Evolutionary conservation across 2,329 filamentous ascomycete species (phyloP).

Genomic region (Exophiala calicioides): DNA sequence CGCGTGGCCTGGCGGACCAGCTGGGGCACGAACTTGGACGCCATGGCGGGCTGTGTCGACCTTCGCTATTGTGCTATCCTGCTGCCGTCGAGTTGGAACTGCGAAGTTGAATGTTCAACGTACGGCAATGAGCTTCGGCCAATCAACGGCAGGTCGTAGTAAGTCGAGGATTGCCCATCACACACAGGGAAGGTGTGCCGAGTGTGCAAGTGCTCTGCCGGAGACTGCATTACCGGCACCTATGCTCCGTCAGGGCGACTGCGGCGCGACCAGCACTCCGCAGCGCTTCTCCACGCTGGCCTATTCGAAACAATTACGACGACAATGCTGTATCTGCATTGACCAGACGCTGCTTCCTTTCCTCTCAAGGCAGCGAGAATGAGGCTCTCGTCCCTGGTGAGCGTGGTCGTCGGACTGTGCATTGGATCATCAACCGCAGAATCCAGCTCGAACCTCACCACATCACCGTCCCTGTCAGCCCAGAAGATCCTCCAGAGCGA

Average conservation of each 20-base stretch:
- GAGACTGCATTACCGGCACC: background rate
- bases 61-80: no score
- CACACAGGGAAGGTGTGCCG: slow-evolving; percentile 13
- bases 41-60: slow-evolving; percentile 61
- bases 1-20: slow-evolving; percentile 70
- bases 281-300: slow-evolving; percentile 26
- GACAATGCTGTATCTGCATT: slow-evolving; percentile 14
- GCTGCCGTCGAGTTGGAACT: no score
- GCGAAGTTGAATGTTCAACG: slow-evolving; percentile 7
- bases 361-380: slow-evolving; percentile 18
- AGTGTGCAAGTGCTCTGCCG: slow-evolving; percentile 1
- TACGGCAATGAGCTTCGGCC: slow-evolving; percentile 26
- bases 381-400: slow-evolving; percentile 26
- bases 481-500: slow-evolving; percentile 42
- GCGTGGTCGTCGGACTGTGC: slow-evolving; percentile 24
- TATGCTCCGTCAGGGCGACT: no score
- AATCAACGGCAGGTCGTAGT: slow-evolving; percentile 23
- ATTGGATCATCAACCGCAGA: slow-evolving; percentile 13
- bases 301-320: slow-evolving; percentile 18
- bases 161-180: slow-evolving; percentile 8
- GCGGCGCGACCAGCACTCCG: slow-evolving; percentile 1
- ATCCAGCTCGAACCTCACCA: slow-evolving; percentile 31
- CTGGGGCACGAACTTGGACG: slow-evolving; percentile 76
- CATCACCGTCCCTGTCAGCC: slow-evolving; percentile 14
- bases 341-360: slow-evolving; percentile 1